Percentiles rank a stretch among this genome's conserved stretches.
Conservation (phyloP, 305 asterid genomes). For the Fraxinus sp. region DNA sequence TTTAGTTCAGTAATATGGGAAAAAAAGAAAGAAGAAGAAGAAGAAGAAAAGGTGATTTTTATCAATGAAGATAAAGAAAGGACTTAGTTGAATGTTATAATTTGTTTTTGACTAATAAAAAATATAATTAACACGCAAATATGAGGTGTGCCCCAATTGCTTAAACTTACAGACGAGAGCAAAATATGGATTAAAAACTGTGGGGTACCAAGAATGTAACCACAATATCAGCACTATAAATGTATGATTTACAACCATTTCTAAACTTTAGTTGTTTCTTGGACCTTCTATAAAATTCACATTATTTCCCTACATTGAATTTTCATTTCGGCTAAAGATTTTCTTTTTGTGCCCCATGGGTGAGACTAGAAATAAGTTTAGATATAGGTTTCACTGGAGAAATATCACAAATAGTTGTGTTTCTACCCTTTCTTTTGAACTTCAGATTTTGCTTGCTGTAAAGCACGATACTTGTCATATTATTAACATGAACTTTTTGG, state of each 20-base stretch:
- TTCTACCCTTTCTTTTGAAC: neutral
- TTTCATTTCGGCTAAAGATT: neutral
- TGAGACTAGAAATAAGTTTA: neutral
- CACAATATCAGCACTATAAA: neutral
- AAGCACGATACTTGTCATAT: slow-evolving; percentile 7
- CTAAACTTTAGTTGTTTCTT: neutral
- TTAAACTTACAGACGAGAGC: neutral
- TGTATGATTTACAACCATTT: neutral
- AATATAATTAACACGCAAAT: neutral
- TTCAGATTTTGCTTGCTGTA: neutral
- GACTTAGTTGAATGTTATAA: neutral
- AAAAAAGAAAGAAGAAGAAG: neutral
- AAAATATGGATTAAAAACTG: neutral
- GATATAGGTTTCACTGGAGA: neutral
- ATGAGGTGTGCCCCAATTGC: neutral
- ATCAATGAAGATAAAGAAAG: neutral
- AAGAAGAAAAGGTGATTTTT: neutral
- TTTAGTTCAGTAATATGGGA: neutral
- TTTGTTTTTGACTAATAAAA: neutral
- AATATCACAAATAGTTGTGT: neutral
- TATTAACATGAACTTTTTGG: slow-evolving; percentile 11
- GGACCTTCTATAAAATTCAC: neutral
- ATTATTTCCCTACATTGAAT: neutral
- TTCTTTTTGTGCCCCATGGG: slow-evolving; percentile 1
- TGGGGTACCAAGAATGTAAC: neutral